These are phyloP conservation scores for Teunomyces aglyptinius DNA, from an alignment of 805 yeast species.

Conservation along the genomic window DNA sequence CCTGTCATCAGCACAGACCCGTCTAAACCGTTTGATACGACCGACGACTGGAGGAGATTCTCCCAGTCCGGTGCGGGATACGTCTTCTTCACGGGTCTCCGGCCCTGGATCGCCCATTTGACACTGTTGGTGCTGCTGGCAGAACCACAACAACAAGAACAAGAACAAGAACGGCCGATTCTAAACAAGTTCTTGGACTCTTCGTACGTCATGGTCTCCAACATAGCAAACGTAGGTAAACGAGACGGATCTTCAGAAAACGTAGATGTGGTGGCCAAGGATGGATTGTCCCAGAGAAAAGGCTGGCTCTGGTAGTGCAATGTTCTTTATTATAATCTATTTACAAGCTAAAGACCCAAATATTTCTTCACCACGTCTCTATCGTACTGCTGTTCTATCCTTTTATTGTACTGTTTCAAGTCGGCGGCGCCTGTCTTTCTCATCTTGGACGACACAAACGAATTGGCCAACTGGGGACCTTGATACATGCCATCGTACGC, in stretches of 20 bases:
- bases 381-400: conserved; percentile 25
- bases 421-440: conserved; percentile 24
- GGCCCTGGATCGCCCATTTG: conserved; percentile 27
- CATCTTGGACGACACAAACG: conserved; percentile 29
- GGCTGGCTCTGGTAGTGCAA: conserved; percentile 15
- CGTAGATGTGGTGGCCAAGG: conserved; percentile 9
- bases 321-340: not conserved
- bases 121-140: not conserved
- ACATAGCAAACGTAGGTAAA: not conserved
- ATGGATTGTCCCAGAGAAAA: conserved; percentile 6
- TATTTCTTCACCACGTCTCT: conserved; percentile 27
- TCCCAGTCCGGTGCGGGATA: conserved; percentile 33
- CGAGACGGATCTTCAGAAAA: conserved; percentile 6
- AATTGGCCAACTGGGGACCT: conserved; percentile 41
- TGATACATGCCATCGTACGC: conserved; percentile 72
- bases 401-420: conserved; percentile 17
- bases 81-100: conserved; percentile 23
- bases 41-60: conserved; percentile 27
- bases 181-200: conserved; percentile 9
- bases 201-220: conserved; percentile 14
- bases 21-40: conserved; percentile 7
- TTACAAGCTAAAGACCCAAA: conserved; percentile 24
- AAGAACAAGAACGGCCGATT: not conserved
- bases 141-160: not conserved
- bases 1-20: conserved; percentile 9